Evolutionary conservation across 352 stramenopile species (phyloP), one percentile per base, ranked within the genome.

Genomic region (Phytophthora macrochlamydospora): DNA sequence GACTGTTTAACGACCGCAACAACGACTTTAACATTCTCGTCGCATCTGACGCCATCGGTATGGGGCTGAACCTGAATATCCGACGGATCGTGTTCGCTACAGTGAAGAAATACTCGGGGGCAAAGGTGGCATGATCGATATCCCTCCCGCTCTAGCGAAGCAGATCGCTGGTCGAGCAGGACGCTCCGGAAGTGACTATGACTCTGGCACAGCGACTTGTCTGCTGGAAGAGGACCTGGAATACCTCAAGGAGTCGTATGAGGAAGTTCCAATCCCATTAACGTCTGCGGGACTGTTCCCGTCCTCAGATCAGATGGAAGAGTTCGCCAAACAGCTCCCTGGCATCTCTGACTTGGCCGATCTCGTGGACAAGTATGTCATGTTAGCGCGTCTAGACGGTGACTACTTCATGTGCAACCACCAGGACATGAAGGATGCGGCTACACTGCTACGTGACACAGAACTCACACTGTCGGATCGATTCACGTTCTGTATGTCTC

Each of bases 1-100:
- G 83, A 8, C 66, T 95, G 2, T 99, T 99, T 78, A 99, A 99
- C 69, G 90, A 97, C 11, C 89, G 82, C 13, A 77, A 78, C 56
- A 93, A 92, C 40, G 84, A 81, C 30, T 98, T 97, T 63, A 93
- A 99, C 61, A 87, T 99, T 50, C 79, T 99, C 6, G 93, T 99
- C 7, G 97, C 97, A 6, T 98, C 91, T 11, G 97, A 99, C 80
- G 97, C 97, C 4, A 92, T 99, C 29, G 97, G 97, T 11, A 99
- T 99, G 97, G 97, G 97, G 3, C 81, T 99, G 29, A 99, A 99
- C 73, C 84, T 99, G 8, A 98, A 98, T 60, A 99, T 99, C 56
- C 71, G 84, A 45, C 83, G 94, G 24, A 87, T 98, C 24, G 89
- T 98, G 43, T 98, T 98, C 74, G 89, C 95, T 9, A 91, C 79